Evolutionary conservation across 1,139 yeast species (phyloP).

Genomic region (Sugiyamaella pinicola): DNA sequence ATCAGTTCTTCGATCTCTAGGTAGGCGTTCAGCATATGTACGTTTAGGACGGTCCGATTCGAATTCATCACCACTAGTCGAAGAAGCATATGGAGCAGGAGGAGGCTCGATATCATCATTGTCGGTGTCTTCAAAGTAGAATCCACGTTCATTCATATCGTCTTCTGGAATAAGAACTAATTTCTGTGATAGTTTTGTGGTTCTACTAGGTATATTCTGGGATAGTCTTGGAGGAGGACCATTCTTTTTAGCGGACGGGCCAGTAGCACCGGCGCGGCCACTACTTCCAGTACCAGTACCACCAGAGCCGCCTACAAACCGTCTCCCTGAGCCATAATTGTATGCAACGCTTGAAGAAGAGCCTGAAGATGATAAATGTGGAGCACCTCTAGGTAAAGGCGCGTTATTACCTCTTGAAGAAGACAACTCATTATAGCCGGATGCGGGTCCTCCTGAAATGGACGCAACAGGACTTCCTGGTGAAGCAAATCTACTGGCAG

Average conservation of each 20-base stretch:
- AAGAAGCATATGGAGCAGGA: conserved; percentile 26
- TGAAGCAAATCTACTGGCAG: conserved; percentile 16
- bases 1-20: conserved; percentile 66
- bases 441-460: conserved; percentile 7
- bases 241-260: not conserved
- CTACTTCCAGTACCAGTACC: conserved; percentile 2
- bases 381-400: conserved; percentile 8
- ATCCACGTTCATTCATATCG: conserved; percentile 36
- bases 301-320: not conserved
- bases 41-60: conserved; percentile 44
- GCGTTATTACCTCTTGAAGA: conserved; percentile 10
- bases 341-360: conserved; percentile 13
- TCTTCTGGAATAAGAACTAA: conserved; percentile 85
- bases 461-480: conserved; percentile 16
- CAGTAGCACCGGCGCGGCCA: not conserved
- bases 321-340: conserved; percentile 9
- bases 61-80: conserved; percentile 24
- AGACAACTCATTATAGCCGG: not conserved
- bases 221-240: conserved; percentile 44
- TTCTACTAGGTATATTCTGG: conserved; percentile 76
- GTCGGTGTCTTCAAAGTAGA: conserved; percentile 32
- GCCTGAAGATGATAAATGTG: conserved; percentile 6
- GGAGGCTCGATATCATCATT: conserved; percentile 35
- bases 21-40: conserved; percentile 69
- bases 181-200: conserved; percentile 83